These are phyloP conservation scores for Leccinum uliginosum DNA, from an alignment of 768 basidiomycete species.

Conservation along the genomic window DNA sequence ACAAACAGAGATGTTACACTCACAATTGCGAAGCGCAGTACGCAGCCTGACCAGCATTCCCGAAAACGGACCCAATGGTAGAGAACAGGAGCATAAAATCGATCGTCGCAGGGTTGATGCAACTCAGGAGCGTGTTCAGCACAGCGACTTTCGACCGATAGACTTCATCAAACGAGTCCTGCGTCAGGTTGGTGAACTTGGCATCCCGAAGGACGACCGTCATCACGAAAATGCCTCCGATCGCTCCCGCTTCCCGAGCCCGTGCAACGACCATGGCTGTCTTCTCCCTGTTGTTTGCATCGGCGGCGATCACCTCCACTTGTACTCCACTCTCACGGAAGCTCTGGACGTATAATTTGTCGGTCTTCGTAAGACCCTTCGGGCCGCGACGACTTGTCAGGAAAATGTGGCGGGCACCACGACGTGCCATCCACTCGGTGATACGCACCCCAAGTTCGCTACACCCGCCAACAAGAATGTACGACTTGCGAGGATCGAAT, in stretches of 20 bases:
- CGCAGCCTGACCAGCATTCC: constrained; percentile 24
- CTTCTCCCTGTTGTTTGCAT: constrained; percentile 21
- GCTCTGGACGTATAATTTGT: constrained; percentile 27
- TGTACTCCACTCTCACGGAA: constrained; percentile 22
- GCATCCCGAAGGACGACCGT: constrained; percentile 32
- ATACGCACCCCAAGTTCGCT: constrained; percentile 25
- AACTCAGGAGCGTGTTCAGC: constrained; percentile 14
- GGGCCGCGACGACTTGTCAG: constrained; percentile 25
- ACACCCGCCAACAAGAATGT: constrained; percentile 19
- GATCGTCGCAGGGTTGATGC: constrained; percentile 15
- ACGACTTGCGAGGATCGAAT: constrained; percentile 28
- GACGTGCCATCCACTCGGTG: constrained; percentile 32
- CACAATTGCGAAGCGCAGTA: constrained; percentile 18
- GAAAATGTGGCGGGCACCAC: constrained; percentile 31
- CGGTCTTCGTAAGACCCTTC: constrained; percentile 17
- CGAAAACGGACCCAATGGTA: constrained; percentile 32
- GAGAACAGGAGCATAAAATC: constrained; percentile 34
- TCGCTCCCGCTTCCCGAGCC: constrained; percentile 20
- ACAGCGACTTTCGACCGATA: constrained; percentile 22
- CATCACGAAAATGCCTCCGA: constrained; percentile 34
- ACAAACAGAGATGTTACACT: too few species aligned
- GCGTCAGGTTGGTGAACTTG: constrained; percentile 32
- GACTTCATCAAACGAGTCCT: constrained; percentile 27
- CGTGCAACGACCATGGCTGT: constrained; percentile 22
- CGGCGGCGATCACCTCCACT: constrained; percentile 26